phyloP scores from a whole-genome alignment of 176 grass and related monocot genomes.

The Triticum timopheevii region DNA sequence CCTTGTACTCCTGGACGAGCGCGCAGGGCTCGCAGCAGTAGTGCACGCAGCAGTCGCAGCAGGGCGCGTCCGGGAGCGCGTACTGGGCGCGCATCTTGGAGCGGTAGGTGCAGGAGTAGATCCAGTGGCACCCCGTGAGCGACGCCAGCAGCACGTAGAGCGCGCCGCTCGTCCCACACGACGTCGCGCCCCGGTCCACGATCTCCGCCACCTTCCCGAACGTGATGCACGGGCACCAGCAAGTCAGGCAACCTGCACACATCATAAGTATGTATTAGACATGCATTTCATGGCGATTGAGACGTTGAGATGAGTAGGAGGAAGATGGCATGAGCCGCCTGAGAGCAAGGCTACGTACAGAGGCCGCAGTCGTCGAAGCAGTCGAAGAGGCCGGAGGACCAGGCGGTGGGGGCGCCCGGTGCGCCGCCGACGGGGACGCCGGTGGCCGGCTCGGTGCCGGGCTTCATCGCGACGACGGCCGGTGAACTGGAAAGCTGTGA shows the following conservation, averaged over 20 bases:
- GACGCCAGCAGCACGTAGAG: slow-evolving; percentile 33
- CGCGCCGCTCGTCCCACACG: slow-evolving; percentile 43
- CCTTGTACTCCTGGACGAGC: slow-evolving; percentile 59
- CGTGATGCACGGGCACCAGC: slow-evolving; percentile 64
- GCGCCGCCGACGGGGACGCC: not conserved
- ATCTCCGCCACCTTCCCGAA: slow-evolving; percentile 72
- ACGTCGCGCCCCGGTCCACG: slow-evolving; percentile 54
- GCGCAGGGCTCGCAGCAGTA: slow-evolving; percentile 59
- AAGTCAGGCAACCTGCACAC: slow-evolving; percentile 52
- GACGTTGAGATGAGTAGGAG: too few species aligned
- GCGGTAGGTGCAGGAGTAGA: slow-evolving; percentile 69
- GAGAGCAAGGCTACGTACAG: not conserved
- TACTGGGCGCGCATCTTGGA: slow-evolving; percentile 42
- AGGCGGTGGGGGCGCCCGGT: not conserved
- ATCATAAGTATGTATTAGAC: not conserved
- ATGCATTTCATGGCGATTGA: not conserved
- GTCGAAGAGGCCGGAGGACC: slow-evolving; percentile 65
- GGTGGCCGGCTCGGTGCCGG: not conserved
- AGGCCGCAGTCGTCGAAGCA: slow-evolving; percentile 60
- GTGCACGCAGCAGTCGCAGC: slow-evolving; percentile 66
- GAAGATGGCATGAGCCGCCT: too few species aligned
- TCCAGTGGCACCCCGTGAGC: slow-evolving; percentile 31
- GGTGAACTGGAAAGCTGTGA: not conserved
- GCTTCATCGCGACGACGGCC: not conserved
- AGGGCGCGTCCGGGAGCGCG: slow-evolving; percentile 44